Evolutionary conservation across 2,329 filamentous ascomycete genomes (phyloP), one percentile per base, ranked within the genome.

Genomic region (Corynespora cassiicola): DNA sequence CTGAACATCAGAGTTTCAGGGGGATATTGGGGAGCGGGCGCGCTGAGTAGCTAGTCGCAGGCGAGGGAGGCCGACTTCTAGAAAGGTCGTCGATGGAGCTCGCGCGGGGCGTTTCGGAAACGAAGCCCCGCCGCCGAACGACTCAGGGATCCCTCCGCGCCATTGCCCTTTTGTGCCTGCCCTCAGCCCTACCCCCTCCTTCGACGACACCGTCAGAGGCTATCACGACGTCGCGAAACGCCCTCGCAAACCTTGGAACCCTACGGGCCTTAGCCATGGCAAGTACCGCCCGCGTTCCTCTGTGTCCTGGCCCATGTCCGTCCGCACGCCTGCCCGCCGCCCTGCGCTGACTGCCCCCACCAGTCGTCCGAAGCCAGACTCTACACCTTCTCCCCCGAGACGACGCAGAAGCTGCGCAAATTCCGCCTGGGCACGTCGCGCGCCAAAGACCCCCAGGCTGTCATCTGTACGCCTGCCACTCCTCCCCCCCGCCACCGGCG

Each of bases 351-450:
- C 27, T 23, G 15, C n/a, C 21, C 15, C 22, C 34, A 20, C 17
- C 53, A 76, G 72, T 68, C 84, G 59, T 95, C 91, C 64, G 91
- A 96, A 77, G 85, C 90, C 47, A 81, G 90, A 56, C 80, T 97
- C 48, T 97, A 96, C 75, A 89, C 88, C 43, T 95, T 97, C 81
- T 95, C 90, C 20, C 81, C 84, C 50, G 89, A 94, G 73, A 96
- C 90, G 29, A 94, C 87, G 72, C 85, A 90, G 52, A 86, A 91
- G 63, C 82, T 99, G 52, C 87, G 89, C 70, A 97, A 96, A 73
- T 99, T 99, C 75, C 88, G 94, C 33, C 80, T 99, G 18, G 84
- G 86, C 17, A 97, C 94, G 2, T 96, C 91, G 21, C 79, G 94
- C 52, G 85, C 90, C 35, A 92, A 86, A 65, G 84, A 86, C 30